Percentiles rank a stretch among this genome's conserved stretches.
These are phyloP conservation scores for Ophiosphaerella herpotricha DNA, from an alignment of 2,329 filamentous ascomycete genomes.

Conservation along the genomic window DNA sequence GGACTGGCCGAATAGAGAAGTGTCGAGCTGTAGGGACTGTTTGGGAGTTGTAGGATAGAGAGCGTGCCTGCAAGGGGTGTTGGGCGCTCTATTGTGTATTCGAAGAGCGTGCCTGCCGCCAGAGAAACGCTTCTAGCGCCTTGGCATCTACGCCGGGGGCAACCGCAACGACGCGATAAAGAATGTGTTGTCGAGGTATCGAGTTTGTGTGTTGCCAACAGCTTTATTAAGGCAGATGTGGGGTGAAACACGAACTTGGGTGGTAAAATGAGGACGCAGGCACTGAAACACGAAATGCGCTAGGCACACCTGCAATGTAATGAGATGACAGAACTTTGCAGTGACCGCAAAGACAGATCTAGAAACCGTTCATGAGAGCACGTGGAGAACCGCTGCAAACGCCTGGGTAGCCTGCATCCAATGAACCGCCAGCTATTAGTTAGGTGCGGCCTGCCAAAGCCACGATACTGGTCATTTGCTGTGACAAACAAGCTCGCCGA, in stretches of 20 bases:
- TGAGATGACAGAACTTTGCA: background rate
- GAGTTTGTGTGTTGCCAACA: constrained; percentile 7
- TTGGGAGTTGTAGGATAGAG: constrained; percentile 9
- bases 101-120: constrained; percentile 14
- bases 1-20: constrained; percentile 24
- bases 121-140: constrained; percentile 10
- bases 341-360: background rate
- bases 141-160: constrained; percentile 14
- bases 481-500: too few species aligned
- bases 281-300: constrained; percentile 27
- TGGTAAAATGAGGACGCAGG: constrained; percentile 17
- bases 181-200: constrained; percentile 9
- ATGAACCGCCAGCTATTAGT: too few species aligned
- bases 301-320: constrained; percentile 7
- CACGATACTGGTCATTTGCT: too few species aligned
- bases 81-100: constrained; percentile 14
- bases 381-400: too few species aligned
- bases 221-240: constrained; percentile 17
- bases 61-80: constrained; percentile 19
- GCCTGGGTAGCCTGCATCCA: too few species aligned
- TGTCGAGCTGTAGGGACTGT: constrained; percentile 23
- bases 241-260: constrained; percentile 22
- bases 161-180: constrained; percentile 9
- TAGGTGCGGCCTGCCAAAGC: too few species aligned
- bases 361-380: too few species aligned